phyloP scores from a whole-genome alignment of 805 yeast genomes.

The Candida cerambycidarum region DNA sequence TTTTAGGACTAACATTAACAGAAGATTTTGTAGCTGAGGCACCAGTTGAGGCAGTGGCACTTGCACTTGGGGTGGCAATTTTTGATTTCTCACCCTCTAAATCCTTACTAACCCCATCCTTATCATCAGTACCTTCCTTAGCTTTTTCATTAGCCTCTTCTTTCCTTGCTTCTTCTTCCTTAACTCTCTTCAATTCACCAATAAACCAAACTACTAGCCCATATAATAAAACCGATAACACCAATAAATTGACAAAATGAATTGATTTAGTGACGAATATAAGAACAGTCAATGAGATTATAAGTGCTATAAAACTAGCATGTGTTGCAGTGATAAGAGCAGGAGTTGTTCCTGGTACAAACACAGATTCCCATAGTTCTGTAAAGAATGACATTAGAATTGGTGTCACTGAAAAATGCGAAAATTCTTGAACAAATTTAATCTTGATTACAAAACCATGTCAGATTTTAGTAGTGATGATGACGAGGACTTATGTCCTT shows the following conservation, averaged over 20 bases:
- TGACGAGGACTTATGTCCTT: conserved; percentile 84
- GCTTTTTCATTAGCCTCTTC: conserved; percentile 8
- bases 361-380: conserved; percentile 87
- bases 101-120: not conserved
- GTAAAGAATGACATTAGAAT: conserved; percentile 42
- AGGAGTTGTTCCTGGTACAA: conserved; percentile 92
- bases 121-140: not conserved
- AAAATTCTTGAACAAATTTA: not conserved
- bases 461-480: conserved; percentile 52
- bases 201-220: conserved; percentile 86
- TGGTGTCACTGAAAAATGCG: conserved; percentile 9
- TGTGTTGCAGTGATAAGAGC: conserved; percentile 89
- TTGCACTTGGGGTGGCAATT: not conserved
- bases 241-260: conserved; percentile 59
- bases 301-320: conserved; percentile 67
- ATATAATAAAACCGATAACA: conserved; percentile 69
- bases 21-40: no score
- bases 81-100: not conserved
- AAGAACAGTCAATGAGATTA: conserved; percentile 56
- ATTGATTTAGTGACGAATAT: conserved; percentile 60
- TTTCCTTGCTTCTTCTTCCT: conserved; percentile 39
- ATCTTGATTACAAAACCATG: conserved; percentile 3
- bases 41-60: not conserved
- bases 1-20: conserved; percentile 13
- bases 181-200: conserved; percentile 54